Base-by-base conservation (phyloP, 2,329 filamentous ascomycete species). In the Nemania abortiva region DNA sequence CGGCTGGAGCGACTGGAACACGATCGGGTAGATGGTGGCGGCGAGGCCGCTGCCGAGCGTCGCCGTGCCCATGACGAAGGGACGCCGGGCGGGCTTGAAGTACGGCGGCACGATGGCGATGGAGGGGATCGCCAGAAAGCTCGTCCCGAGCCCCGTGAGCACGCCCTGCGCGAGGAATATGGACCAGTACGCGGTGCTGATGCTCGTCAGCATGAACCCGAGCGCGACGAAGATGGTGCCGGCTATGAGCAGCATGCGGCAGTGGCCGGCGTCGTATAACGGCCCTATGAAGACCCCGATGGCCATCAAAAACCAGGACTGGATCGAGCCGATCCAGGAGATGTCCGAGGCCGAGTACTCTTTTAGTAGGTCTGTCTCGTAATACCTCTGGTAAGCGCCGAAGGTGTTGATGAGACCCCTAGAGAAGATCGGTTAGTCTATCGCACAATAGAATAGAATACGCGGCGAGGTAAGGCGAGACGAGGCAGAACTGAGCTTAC, bases 351-450 rank as follows among this genome's bases (percentile, higher is more conserved):
- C 52, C 34, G 71, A 74, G 47, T 64, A 72, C 42, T 60, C 66
- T 13, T 42, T 56, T 22, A 70, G 68, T 49, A 69, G 63, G 20
- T 58, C 45, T 53, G 52, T 72, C 55, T 68, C 75, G 55, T 77
- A 79, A 56, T 78, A 78, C 9, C 72, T 70, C 67, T 79, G 77
- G 58, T 78, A 79, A 10, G 74, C 73, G 22, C 77, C 77, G 55
- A 76, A 79, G 24, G 73, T 73, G 65, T 75, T 76, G 22, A 77
- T 57, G 22, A 77, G 70, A 13, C 77, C 76, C 50, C 66, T 71
- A 55, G 18, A 47, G 24, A 53, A 49, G 15, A 50, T 49, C 18
- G n/a, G 47, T 65, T 49, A 67, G 52, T 37, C 45, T 29, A 24
- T 15, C 37, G 2, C 13, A 42, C 15, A 0, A 22, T 34, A 52